phyloP scores from a whole-genome alignment of 1,139 yeast species.

The Kodamaea suecica region DNA sequence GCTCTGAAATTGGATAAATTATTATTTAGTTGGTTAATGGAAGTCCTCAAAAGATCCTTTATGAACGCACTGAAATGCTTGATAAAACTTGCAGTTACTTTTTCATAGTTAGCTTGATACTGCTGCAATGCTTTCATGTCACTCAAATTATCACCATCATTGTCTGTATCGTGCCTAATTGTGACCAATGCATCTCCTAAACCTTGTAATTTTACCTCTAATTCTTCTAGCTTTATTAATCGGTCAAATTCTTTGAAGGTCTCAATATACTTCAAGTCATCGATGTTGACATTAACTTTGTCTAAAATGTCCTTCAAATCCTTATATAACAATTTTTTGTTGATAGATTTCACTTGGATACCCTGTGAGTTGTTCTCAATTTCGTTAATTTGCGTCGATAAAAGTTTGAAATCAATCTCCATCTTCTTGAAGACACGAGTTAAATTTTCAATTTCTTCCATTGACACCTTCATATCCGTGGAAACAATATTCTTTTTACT shows the following conservation, averaged over 20 bases:
- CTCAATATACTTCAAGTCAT: constrained; percentile 49
- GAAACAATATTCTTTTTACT: constrained; percentile 33
- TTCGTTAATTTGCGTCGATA: constrained; percentile 63
- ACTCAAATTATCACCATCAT: constrained; percentile 48
- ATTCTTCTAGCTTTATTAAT: constrained; percentile 36
- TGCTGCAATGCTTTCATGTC: constrained; percentile 74
- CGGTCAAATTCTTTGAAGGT: constrained; percentile 50
- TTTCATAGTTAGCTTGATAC: constrained; percentile 59
- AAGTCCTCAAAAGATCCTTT: constrained; percentile 38
- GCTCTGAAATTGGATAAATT: constrained; percentile 25
- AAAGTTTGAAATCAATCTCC: constrained; percentile 40
- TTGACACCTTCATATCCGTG: constrained; percentile 41
- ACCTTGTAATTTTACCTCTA: constrained; percentile 59
- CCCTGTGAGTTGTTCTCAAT: constrained; percentile 81
- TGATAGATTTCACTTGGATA: constrained; percentile 77
- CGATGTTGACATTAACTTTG: constrained; percentile 63
- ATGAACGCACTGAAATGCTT: constrained; percentile 47
- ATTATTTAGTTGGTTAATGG: constrained; percentile 29
- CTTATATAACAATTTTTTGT: constrained; percentile 68
- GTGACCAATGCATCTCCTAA: constrained; percentile 65
- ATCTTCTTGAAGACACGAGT: constrained; percentile 46
- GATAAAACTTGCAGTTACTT: constrained; percentile 53
- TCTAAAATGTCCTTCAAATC: constrained; percentile 66
- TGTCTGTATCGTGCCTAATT: constrained; percentile 45
- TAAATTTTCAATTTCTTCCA: constrained; percentile 64